Base-by-base conservation (phyloP, 2,329 filamentous ascomycete species). In the Lojkania enalia region DNA sequence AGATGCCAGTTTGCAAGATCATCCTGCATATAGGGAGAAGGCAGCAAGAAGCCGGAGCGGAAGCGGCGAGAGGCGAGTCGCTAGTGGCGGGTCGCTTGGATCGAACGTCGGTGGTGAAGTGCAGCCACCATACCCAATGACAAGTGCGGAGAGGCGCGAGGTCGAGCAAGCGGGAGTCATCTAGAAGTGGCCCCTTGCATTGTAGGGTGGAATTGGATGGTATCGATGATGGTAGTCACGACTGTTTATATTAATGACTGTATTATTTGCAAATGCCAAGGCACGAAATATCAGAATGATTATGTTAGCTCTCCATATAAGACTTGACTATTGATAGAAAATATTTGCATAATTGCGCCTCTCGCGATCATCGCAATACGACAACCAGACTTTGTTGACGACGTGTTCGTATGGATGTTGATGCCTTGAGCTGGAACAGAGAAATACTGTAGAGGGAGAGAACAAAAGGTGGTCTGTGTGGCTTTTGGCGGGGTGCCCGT, bases 91-190 rank as follows among this genome's bases (percentile, higher is more conserved):
- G 9, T 59, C 63, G 36, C 36, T 54, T 20, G 58, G 53, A 29
- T 54, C 57, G 14, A 47, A 52, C 33, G 52, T 52, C 27, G 58
- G 53, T 7, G 54, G 53, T 48, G 58, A 58, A 27, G 52, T 56
- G 25, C 55, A 60, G 40, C 54, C 62, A 36, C 50, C 60, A 4
- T 61, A 67, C 43, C 58, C 62, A 16, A 49, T 62, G 41, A 58
- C 60, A 4, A 64, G 67, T 33, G 58, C 58, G 12, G 64, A 67
- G 36, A 57, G 54, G 20, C 39, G 58, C 2, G 61, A 67, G 43
- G 50, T 55, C 21, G 59, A 45, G 16, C 55, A 61, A 20, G 59
- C 54, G 23, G 52, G 53, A 9, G 40, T 54, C 23, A 52, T 58
- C 43, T 58, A 50, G 43, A 19, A 20, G 40, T 35, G 35, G 16